Conservation (phyloP, 441 rosid genomes). For the Brassica balearica region DNA sequence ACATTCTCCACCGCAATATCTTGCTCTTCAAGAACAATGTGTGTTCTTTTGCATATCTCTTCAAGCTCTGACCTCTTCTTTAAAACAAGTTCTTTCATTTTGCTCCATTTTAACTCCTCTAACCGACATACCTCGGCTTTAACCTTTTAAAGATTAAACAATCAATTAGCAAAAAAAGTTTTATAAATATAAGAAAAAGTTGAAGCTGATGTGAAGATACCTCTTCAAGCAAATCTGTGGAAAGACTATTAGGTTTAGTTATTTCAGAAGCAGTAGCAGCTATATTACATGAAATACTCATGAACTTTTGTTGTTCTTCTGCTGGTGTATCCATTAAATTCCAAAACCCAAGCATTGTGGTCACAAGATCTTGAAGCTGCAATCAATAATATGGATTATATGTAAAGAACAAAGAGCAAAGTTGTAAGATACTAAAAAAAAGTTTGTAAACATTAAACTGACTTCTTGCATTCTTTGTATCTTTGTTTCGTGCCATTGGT, state of each 20-base stretch:
- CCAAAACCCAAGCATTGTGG: conserved; percentile 84
- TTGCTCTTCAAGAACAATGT: conserved; percentile 70
- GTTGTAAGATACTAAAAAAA: conserved; percentile 1
- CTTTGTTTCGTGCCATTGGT: conserved; percentile 69
- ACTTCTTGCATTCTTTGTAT: conserved; percentile 91
- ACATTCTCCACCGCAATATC: conserved; percentile 56
- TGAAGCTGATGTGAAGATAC: conserved; percentile 49
- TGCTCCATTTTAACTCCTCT: conserved; percentile 82
- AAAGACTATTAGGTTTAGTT: conserved; percentile 78
- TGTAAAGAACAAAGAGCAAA: background rate
- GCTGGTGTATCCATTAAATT: conserved; percentile 87
- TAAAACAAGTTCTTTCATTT: conserved; percentile 87
- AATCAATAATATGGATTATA: conserved; percentile 18
- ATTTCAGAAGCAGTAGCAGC: conserved; percentile 94
- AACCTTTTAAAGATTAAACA: conserved; percentile 53
- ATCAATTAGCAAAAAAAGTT: background rate
- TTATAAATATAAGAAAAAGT: conserved; percentile 48
- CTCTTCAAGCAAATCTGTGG: conserved; percentile 64
- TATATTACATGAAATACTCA: conserved; percentile 73
- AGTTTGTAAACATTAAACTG: conserved; percentile 11
- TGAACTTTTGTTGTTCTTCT: conserved; percentile 84
- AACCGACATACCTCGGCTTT: conserved; percentile 74
- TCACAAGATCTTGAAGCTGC: conserved; percentile 91
- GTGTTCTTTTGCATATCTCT: conserved; percentile 83
- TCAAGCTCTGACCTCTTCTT: conserved; percentile 83